phyloP scores from a whole-genome alignment of 805 yeast species.

The Zygoascus bituminiphila region DNA sequence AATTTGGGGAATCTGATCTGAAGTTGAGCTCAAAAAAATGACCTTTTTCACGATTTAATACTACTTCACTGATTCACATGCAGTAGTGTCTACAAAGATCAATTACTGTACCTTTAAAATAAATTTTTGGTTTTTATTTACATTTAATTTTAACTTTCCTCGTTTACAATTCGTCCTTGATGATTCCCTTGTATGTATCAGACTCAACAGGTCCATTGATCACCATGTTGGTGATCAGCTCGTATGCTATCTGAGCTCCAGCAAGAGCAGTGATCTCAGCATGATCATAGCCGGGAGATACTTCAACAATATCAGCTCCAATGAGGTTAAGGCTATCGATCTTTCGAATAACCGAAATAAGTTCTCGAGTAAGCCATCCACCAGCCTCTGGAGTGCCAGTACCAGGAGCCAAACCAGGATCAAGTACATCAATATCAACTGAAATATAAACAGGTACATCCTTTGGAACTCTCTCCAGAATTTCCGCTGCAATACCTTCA shows the following conservation, averaged over 20 bases:
- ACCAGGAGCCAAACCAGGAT: slow-evolving; percentile 68
- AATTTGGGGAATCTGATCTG: no score
- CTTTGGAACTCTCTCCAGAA: slow-evolving; percentile 48
- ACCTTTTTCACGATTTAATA: no score
- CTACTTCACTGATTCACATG: no score
- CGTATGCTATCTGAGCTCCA: slow-evolving; percentile 61
- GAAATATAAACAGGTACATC: slow-evolving; percentile 65
- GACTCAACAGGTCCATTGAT: slow-evolving; percentile 38
- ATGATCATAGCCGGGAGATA: slow-evolving; percentile 55
- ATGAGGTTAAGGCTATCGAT: slow-evolving; percentile 52
- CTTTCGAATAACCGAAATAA: slow-evolving; percentile 50
- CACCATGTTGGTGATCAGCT: slow-evolving; percentile 67
- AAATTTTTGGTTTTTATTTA: no score
- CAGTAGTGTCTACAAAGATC: no score
- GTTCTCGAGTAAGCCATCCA: slow-evolving; percentile 62
- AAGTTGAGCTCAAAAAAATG: no score
- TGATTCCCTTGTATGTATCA: slow-evolving; percentile 4
- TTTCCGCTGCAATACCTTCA: slow-evolving; percentile 46
- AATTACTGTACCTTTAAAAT: not conserved
- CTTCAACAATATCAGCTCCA: slow-evolving; percentile 75
- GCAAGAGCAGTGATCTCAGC: slow-evolving; percentile 56
- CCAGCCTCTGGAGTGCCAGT: slow-evolving; percentile 77
- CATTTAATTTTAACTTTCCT: no score
- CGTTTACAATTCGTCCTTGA: slow-evolving; percentile 22
- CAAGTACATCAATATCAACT: slow-evolving; percentile 68